Conservation (phyloP, 345 rosid genomes). For the Erucastrum elatum region DNA sequence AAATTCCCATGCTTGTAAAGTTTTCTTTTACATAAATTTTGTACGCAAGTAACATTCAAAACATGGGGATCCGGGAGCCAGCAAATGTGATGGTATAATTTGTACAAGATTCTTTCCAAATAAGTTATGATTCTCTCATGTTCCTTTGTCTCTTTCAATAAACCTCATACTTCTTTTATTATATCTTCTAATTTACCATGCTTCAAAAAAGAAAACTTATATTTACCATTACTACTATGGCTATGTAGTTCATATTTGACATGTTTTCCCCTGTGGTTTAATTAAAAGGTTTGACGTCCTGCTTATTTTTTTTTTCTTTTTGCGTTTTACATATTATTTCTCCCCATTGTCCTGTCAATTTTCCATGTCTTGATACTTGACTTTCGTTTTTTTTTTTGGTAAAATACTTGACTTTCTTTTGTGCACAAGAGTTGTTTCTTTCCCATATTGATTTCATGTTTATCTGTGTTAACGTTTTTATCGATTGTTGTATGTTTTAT, state of each 20-base stretch:
- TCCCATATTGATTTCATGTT: background rate
- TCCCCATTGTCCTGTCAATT: no score
- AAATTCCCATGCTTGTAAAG: constrained; percentile 24
- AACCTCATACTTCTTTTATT: background rate
- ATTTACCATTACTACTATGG: background rate
- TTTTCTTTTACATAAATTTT: background rate
- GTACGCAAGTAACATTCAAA: background rate
- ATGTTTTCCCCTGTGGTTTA: no score
- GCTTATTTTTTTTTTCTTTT: no score
- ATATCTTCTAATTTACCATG: background rate
- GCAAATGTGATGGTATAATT: background rate
- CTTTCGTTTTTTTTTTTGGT: no score
- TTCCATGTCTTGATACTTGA: background rate
- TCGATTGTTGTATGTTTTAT: background rate
- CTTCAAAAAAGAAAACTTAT: background rate
- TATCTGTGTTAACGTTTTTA: background rate
- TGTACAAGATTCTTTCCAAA: constrained; percentile 4
- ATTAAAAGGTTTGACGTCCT: no score
- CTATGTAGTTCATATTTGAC: background rate
- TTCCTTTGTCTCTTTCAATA: background rate
- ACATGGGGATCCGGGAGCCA: constrained; percentile 2
- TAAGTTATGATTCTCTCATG: constrained; percentile 8
- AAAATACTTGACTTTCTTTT: no score
- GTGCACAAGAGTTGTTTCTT: background rate
- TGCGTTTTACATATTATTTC: no score